Base-by-base conservation (phyloP, 345 rosid species). In the Aquilaria sinensis region DNA sequence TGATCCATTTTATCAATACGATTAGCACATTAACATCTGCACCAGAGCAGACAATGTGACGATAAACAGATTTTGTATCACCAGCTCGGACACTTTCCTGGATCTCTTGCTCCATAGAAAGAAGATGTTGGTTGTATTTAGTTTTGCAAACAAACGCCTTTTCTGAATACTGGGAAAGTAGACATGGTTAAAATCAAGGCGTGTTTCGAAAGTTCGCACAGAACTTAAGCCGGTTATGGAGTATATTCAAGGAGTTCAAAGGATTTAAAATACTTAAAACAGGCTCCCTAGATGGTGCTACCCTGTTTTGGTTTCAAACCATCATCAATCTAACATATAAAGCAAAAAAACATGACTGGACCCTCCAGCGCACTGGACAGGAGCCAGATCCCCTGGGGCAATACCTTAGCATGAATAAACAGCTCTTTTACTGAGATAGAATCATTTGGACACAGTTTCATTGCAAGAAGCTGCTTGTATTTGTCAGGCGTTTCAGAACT, bases 361-460 rank as follows among this genome's bases (percentile, higher is more conserved):
- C 3, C 3, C 41, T 34, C 6, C 41, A 34, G 6, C 6, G 41
- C 41, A 34, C 41, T 34, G 47, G 9, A 11, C 29, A 54, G 30
- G 50, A 51, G 29, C 13, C 34, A 31, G 34, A 70, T 48, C 53
- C 29, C 15, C 58, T 7, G 15, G 53, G 66, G 12, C 10, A 49
- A 62, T 74, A 88, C 96, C 88, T 88, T 88, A 12, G 89, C 96
- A 56, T 83, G 87, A 65, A 85, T 88, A 72, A 83, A 88, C 78
- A 81, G 63, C 74, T 88, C 96, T 78, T 85, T 85, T n/a, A 80
- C 79, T 47, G 87, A 65, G 58, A 83, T 78, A 37, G 85, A 79
- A 74, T 88, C 96, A 74, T 68, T 69, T 16, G 55, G 68, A 63
- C 60, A 67, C 51, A 91, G 96, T 71, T 85, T 88, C 79, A 78